Base-by-base conservation (phyloP, 805 yeast genomes). In the Lipomyces lipofer region DNA sequence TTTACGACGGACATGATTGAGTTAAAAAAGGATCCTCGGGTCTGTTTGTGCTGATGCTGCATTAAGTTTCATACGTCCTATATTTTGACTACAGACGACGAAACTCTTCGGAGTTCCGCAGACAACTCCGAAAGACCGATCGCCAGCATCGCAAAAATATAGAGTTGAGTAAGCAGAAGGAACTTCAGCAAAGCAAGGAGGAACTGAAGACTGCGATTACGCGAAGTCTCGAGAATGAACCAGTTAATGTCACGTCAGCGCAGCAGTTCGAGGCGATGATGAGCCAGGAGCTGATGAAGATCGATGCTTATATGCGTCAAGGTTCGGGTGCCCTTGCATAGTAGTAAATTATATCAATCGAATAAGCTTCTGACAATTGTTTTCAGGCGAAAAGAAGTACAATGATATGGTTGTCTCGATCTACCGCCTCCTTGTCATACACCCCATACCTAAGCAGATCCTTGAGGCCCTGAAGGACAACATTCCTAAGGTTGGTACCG, bases 31-130 rank as follows among this genome's bases (percentile, higher is more conserved):
- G n/a, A n/a, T n/a, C n/a, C n/a, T n/a, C n/a, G n/a, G n/a, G n/a
- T n/a, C n/a, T n/a, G n/a, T n/a, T n/a, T n/a, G n/a, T n/a, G n/a
- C n/a, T n/a, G n/a, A 7, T 8, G 43, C 25, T 7, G 15, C 15
- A 7, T 9, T 7, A 35, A 68, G 71, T 71, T 21, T 63, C 73
- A 15, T 92, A 94, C 73, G 88, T 92, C 52, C 75, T 82, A 35
- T 94, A 88, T 76, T 95, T 95, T 68, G 99, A 94, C 75, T 87
- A 90, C 77, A 79, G 80, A 73, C 88, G 99, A 75, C 87, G 98
- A 75, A 77, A 78, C 72, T 82, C 86, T 54, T 71, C 86, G 19
- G 86, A 81, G 54, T 95, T 94, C 79, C 87, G 99, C 78, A 83
- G 80, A 66, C 69, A 79, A 43, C 78, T 94, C 66, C 81, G 81